Evolutionary conservation across 148 eudicot genomes (phyloP), one percentile per base, ranked within the genome.

Genomic region (Cornus florida): DNA sequence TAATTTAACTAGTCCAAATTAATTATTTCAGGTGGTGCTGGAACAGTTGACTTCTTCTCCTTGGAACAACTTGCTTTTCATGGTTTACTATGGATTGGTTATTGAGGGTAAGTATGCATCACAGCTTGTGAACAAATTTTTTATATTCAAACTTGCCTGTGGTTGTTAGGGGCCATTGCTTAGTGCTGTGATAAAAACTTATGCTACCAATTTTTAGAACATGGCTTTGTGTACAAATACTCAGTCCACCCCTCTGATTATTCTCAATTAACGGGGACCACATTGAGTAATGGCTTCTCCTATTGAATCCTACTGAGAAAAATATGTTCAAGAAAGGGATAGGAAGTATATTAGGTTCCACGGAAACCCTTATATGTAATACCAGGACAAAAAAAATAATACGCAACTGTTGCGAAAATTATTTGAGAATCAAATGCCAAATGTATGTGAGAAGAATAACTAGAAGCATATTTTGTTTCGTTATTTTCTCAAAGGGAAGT

Each of bases 11-110:
- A 19, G 56, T 13, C 33, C 62, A 13, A 78, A 57, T 70, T 24
- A 38, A 56, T 77, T n/a, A 6, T 80, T 87, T 77, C 92, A 96
- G 99, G 98, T 93, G 66, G 73, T 89, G 77, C 70, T 96, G 41
- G 99, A 93, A 77, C 98, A 96, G 77, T 71, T 96, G 84, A 93
- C 98, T 5, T 75, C 81, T 46, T 92, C 97, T 33, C 99, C 99
- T 60, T 89, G 87, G 91, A 92, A 93, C 86, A 93, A 96, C 89
- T 19, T 93, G 81, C 76, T 92, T 70, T 96, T 92, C 83, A 87
- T 96, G 97, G 38, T 92, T 69, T 93, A 92, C 82, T 96, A 88
- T 75, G 99, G 95, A 38, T 84, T 89, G 46, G 80, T 92, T 32
- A 72, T 93, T 35, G 98, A 95, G 82, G 90, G 97, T 93, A 86